A percentile compares a stretch with the other conserved stretches of the same genome.
phyloP scores from a whole-genome alignment of 2,329 filamentous ascomycete species.

The Hypocreales sp. region DNA sequence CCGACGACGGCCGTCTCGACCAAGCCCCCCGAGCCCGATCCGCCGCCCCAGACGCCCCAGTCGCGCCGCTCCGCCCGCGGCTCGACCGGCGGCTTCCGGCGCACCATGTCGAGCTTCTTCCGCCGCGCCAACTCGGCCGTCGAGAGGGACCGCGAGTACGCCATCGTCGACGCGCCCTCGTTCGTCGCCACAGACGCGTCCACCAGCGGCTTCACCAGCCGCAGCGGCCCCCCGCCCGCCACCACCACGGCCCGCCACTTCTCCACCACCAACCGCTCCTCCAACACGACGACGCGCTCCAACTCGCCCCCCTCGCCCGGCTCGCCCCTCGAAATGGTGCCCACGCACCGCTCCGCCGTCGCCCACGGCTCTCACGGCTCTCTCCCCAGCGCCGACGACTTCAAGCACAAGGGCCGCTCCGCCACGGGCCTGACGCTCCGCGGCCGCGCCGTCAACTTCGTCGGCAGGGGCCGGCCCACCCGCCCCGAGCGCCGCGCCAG shows the following conservation, averaged over 20 bases:
- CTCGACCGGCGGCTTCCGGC: conserved; percentile 28
- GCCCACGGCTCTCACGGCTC: conserved; percentile 13
- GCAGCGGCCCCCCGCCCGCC: no score
- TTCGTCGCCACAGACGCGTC: conserved; percentile 6
- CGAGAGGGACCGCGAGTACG: conserved; percentile 11
- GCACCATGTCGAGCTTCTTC: conserved; percentile 34
- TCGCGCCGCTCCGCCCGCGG: conserved; percentile 25
- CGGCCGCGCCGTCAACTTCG: conserved; percentile 32
- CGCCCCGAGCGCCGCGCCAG: conserved; percentile 22
- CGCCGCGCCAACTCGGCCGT: conserved; percentile 24
- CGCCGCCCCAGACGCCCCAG: conserved; percentile 13
- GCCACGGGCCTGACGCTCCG: conserved; percentile 34
- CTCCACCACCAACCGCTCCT: conserved; percentile 30
- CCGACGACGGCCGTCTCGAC: no score
- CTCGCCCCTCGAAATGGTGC: conserved; percentile 26
- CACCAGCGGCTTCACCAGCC: conserved; percentile 9
- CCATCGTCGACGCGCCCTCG: conserved; percentile 5
- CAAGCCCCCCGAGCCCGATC: conserved; percentile 10
- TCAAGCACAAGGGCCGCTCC: conserved; percentile 33
- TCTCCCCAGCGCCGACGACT: conserved; percentile 27
- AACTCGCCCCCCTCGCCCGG: conserved; percentile 35
- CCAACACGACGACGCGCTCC: conserved; percentile 28
- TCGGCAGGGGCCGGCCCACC: conserved; percentile 10
- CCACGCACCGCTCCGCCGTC: conserved; percentile 9
- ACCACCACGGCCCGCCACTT: conserved; percentile 20